phyloP scores from a whole-genome alignment of 129 eudicot genomes.

The Tanacetum coccineum region DNA sequence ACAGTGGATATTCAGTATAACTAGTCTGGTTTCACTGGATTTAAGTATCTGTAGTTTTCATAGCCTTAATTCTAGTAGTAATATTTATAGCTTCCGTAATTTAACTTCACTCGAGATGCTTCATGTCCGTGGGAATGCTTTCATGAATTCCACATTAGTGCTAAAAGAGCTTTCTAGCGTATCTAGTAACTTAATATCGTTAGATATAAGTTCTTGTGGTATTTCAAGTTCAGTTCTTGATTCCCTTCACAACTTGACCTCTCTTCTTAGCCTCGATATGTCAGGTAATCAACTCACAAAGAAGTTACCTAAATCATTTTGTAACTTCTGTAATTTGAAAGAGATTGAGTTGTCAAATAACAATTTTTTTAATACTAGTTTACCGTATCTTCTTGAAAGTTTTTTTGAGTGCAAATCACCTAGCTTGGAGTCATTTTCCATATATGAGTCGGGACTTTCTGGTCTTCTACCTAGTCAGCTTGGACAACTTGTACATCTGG shows the following conservation, averaged over 20 bases:
- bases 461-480: conserved; percentile 12
- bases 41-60: neutral
- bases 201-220: neutral
- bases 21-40: conserved; percentile 17
- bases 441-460: neutral
- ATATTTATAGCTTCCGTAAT: conserved; percentile 3
- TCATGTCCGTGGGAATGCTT: neutral
- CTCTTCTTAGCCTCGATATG: conserved; percentile 9
- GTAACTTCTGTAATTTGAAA: conserved; percentile 19
- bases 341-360: neutral
- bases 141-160: conserved; percentile 3
- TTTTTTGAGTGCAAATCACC: conserved; percentile 19
- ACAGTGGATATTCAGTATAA: conserved; percentile 29
- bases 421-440: conserved; percentile 6
- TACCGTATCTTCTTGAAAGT: neutral
- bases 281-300: conserved; percentile 5
- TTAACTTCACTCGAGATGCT: conserved; percentile 17
- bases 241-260: conserved; percentile 17
- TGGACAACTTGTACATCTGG: conserved; percentile 2
- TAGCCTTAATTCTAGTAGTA: neutral
- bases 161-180: conserved; percentile 17
- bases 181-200: neutral
- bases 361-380: neutral
- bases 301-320: neutral
- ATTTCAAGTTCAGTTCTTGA: conserved; percentile 10